Conservation (phyloP, 345 rosid species). For the Cardamine occulta region DNA sequence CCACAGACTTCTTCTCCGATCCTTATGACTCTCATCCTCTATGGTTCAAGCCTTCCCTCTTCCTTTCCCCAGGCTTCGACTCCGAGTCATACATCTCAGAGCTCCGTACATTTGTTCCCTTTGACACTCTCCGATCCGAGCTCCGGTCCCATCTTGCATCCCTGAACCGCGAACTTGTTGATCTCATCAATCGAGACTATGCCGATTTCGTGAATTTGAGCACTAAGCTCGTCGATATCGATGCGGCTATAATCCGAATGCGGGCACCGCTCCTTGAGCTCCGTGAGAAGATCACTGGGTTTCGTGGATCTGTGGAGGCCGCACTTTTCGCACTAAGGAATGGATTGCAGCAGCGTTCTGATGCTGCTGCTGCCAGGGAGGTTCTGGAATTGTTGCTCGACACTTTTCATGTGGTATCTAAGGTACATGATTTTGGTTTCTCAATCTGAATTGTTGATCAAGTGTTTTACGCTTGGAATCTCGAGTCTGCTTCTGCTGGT, state of each 20-base stretch:
- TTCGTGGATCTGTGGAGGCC: constrained; percentile 70
- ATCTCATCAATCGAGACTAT: constrained; percentile 97
- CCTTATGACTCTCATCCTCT: too few species aligned
- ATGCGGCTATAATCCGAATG: constrained; percentile 91
- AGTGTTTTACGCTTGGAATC: neutral
- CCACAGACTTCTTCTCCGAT: too few species aligned
- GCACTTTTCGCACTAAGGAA: constrained; percentile 69
- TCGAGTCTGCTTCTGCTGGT: neutral
- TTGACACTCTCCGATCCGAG: too few species aligned
- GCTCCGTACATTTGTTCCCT: too few species aligned
- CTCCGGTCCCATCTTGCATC: constrained; percentile 67
- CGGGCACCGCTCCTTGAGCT: constrained; percentile 93
- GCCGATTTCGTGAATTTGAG: constrained; percentile 93
- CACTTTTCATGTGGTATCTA: constrained; percentile 94
- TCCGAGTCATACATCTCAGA: too few species aligned
- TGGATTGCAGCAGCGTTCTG: constrained; percentile 91
- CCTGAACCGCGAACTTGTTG: constrained; percentile 92
- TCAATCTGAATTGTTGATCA: neutral
- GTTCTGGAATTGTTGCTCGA: constrained; percentile 82
- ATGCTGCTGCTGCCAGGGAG: constrained; percentile 92
- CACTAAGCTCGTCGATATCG: constrained; percentile 96
- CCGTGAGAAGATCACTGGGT: constrained; percentile 83
- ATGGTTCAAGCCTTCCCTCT: too few species aligned
- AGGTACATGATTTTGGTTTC: constrained; percentile 51
- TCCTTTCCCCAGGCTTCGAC: too few species aligned